Conservation (phyloP, 2,329 filamentous ascomycete species). For the Ophiocordyceps camponoti-leonardi region DNA sequence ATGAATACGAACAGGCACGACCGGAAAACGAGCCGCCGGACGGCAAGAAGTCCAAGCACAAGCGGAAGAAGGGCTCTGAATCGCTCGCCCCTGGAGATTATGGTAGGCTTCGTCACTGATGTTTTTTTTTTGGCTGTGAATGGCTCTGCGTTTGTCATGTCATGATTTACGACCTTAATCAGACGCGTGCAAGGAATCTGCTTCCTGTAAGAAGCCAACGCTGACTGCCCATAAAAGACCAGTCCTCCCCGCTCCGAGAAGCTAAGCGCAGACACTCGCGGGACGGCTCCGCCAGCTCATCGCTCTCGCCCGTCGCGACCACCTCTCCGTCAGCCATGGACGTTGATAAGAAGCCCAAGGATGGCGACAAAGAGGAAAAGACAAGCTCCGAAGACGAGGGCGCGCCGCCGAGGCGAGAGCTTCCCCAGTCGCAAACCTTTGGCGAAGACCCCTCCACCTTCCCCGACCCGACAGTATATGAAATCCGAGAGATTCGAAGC, state of each 20-base stretch:
- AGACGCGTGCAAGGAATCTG: neutral
- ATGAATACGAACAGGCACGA: slow-evolving; percentile 32
- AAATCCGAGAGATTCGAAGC: slow-evolving; percentile 60
- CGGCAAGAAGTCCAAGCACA: slow-evolving; percentile 47
- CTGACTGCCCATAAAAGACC: slow-evolving; percentile 19
- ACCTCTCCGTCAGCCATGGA: slow-evolving; percentile 39
- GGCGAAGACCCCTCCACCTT: slow-evolving; percentile 87
- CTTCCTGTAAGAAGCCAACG: neutral
- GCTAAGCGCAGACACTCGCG: slow-evolving; percentile 34
- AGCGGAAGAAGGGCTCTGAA: slow-evolving; percentile 61
- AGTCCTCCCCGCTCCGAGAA: slow-evolving; percentile 35
- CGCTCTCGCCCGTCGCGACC: slow-evolving; percentile 36
- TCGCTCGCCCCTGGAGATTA: slow-evolving; percentile 37
- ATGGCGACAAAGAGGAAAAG: slow-evolving; percentile 19
- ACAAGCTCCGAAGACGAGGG: slow-evolving; percentile 42
- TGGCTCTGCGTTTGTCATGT: neutral
- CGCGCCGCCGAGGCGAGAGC: slow-evolving; percentile 42
- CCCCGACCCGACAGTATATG: slow-evolving; percentile 81
- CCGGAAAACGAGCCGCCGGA: slow-evolving; percentile 30
- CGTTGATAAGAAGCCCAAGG: slow-evolving; percentile 33
- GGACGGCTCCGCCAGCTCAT: slow-evolving; percentile 40
- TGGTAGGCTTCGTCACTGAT: slow-evolving; percentile 12
- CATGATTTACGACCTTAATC: too few relatives aligned
- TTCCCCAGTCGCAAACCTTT: slow-evolving; percentile 72
- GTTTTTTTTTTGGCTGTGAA: neutral